A percentile compares a stretch with the other conserved stretches of the same genome.
Evolutionary conservation across 1,284 basidiomycete genomes (phyloP).

Genomic region (Ceratobasidium sp.): DNA sequence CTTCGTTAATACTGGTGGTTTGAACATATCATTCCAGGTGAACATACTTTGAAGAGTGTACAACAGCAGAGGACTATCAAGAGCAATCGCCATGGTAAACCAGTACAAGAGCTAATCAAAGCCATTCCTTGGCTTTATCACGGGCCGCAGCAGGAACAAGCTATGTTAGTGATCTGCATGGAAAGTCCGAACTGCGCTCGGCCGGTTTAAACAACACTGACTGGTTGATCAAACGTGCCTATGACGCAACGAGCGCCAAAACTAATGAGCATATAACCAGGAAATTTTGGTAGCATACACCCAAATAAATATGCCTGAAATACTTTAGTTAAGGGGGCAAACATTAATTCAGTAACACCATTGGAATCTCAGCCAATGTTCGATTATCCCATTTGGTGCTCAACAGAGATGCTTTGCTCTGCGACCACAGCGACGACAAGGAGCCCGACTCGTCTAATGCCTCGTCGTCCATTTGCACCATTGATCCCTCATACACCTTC

Average conservation of each 20-base stretch:
- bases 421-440: slow-evolving; percentile 8
- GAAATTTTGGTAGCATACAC: not conserved
- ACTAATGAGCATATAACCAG: not conserved
- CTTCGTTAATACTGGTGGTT: not conserved
- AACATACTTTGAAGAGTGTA: slow-evolving; percentile 41
- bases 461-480: slow-evolving; percentile 3
- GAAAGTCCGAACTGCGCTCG: slow-evolving; percentile 14
- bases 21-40: not conserved
- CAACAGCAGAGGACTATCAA: slow-evolving; percentile 28
- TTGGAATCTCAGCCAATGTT: not conserved
- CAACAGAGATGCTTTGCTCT: slow-evolving; percentile 4
- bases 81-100: slow-evolving; percentile 24
- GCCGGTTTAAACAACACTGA: not conserved
- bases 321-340: not conserved
- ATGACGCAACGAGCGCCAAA: not conserved
- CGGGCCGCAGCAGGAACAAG: not conserved
- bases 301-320: not conserved
- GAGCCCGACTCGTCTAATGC: not conserved
- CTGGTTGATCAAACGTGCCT: not conserved
- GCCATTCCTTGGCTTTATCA: not conserved
- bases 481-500: slow-evolving; percentile 7
- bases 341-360: not conserved
- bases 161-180: slow-evolving; percentile 10
- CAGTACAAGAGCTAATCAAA: not conserved
- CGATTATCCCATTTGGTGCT: not conserved